These are phyloP conservation scores for Geotrichum histeridarum DNA, from an alignment of 1,139 yeast genomes.

Conservation along the genomic window DNA sequence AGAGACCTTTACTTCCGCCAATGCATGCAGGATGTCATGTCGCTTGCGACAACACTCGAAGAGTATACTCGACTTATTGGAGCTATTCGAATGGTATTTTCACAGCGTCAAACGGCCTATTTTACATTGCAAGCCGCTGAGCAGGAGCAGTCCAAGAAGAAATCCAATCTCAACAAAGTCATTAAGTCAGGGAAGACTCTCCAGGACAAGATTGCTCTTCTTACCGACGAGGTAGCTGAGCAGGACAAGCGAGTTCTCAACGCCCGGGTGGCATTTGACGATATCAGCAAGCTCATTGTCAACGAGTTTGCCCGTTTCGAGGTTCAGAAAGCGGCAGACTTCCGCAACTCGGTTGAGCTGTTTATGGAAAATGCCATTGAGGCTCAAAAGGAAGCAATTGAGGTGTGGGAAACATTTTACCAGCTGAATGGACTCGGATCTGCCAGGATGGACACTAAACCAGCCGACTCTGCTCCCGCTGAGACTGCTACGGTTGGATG, in stretches of 20 bases:
- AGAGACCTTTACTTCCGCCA: constrained; percentile 73
- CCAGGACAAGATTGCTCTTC: constrained; percentile 53
- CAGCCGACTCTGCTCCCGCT: background rate
- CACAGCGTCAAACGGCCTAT: constrained; percentile 68
- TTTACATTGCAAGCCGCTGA: constrained; percentile 54
- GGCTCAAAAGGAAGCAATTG: constrained; percentile 90
- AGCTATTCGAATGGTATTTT: constrained; percentile 68
- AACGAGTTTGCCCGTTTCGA: constrained; percentile 68
- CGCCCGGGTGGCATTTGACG: constrained; percentile 55
- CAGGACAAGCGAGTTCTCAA: constrained; percentile 55
- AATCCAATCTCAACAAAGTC: constrained; percentile 49
- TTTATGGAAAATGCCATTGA: constrained; percentile 88
- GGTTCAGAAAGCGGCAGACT: constrained; percentile 72
- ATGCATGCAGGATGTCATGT: constrained; percentile 78
- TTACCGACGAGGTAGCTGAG: constrained; percentile 54
- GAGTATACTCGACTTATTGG: constrained; percentile 78
- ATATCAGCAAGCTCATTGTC: constrained; percentile 60
- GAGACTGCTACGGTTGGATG: too few species aligned
- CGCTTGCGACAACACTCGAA: constrained; percentile 81
- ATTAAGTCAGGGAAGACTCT: constrained; percentile 54
- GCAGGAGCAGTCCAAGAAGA: constrained; percentile 46
- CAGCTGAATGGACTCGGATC: constrained; percentile 10
- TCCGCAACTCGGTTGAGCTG: constrained; percentile 84
- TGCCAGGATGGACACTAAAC: background rate
- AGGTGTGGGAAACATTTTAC: constrained; percentile 81